Base-by-base conservation (phyloP, 345 rosid genomes). In the Pistacia atlantica region DNA sequence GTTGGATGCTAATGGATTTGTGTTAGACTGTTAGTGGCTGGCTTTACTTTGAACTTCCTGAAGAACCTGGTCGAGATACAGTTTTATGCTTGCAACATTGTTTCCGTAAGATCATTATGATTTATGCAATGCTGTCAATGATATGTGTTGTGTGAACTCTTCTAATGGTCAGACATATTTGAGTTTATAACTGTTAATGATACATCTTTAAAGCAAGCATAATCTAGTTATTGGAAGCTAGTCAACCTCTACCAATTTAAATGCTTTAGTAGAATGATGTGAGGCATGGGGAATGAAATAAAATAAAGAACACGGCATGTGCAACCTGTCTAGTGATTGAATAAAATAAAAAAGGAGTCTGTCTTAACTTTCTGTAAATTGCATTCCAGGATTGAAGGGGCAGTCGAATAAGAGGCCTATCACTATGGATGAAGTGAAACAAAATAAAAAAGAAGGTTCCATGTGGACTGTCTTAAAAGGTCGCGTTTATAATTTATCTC, bases 391-490 rank as follows among this genome's bases (percentile, higher is more conserved):
- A 62, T 80, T 93, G 61, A 92, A 90, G 82, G 97, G 97, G 73
- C 90, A 80, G 75, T 91, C 99, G n/a, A 92, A 88, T 81, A 90
- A 37, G 80, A 89, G 97, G 88, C 88, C 81, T 73, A 90, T 96
- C 20, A 52, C 95, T 16, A 86, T 86, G 92, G 81, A 79, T 69
- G 94, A 92, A 86, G 97, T 93, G 35, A 93, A 92, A 82, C 82
- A 86, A 81, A 94, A 93, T 75, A 83, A 75, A 80, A 55, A 72
- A 45, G 97, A 91, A 81, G 97, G 91, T 78, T 89, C 93, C 5
- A 92, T 91, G 97, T 93, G 98, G 99, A 92, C 97, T 66, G 95
- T 93, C 73, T 77, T 96, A 67, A 92, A 92, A 86, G 97, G 99
- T 16, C 90, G 85, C 1, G 97, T 91, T 1, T 93, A 96, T 81